phyloP scores from a whole-genome alignment of 2,329 filamentous ascomycete species.

The Mariannaea sp. region DNA sequence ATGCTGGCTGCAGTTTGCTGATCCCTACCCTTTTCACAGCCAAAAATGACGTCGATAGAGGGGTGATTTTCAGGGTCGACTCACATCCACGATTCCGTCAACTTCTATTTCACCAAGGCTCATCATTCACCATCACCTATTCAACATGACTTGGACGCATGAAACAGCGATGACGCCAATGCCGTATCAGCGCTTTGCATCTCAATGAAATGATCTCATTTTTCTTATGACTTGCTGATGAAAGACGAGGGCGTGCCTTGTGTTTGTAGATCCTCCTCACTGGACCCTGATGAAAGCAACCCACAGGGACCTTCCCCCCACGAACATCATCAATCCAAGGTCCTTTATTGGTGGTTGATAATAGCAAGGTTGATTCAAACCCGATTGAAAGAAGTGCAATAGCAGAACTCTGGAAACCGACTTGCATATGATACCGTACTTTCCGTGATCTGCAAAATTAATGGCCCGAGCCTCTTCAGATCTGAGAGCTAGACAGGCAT shows the following conservation, averaged over 20 bases:
- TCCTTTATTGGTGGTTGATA: too few relatives aligned
- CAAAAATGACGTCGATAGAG: constrained; percentile 25
- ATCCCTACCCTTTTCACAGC: constrained; percentile 21
- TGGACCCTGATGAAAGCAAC: not conserved
- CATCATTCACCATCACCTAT: not conserved
- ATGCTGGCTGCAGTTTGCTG: constrained; percentile 25
- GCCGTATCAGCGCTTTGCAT: too few relatives aligned
- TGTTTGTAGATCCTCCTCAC: not conserved
- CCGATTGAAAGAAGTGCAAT: too few relatives aligned
- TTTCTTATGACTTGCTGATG: not conserved
- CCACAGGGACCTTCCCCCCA: not conserved
- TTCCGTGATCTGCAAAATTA: not conserved
- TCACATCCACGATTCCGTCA: constrained; percentile 17
- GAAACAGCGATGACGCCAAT: too few relatives aligned
- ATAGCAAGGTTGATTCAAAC: too few relatives aligned
- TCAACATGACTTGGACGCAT: too few relatives aligned
- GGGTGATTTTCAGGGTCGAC: constrained; percentile 28
- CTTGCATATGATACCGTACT: not conserved
- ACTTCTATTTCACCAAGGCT: constrained; percentile 12
- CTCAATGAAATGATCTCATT: not conserved
- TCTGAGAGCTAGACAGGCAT: constrained; percentile 11
- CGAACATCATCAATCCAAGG: not conserved
- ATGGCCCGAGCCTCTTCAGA: constrained; percentile 11
- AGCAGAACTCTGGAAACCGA: too few relatives aligned
- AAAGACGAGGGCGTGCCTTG: not conserved